phyloP scores from a whole-genome alignment of 2,329 filamentous ascomycete species.

The Neofusicoccum sp. region DNA sequence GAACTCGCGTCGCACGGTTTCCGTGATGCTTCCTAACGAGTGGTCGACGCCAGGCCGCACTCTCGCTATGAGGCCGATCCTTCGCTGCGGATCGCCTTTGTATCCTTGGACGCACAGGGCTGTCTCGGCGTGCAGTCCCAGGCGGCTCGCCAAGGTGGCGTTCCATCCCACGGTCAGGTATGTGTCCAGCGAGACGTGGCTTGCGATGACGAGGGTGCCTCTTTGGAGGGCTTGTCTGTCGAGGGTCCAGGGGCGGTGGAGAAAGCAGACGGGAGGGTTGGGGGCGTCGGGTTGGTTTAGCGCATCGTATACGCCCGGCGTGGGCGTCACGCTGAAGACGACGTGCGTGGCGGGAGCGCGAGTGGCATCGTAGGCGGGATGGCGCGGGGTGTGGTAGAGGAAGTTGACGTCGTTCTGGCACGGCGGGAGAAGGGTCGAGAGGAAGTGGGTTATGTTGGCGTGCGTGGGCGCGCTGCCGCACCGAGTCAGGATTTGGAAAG shows the following conservation, averaged over 20 bases:
- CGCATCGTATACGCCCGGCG: slow-evolving; percentile 29
- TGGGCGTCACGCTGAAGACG: slow-evolving; percentile 33
- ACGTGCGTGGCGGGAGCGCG: slow-evolving; percentile 33
- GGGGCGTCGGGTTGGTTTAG: slow-evolving; percentile 24
- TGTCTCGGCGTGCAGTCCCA: slow-evolving; percentile 30
- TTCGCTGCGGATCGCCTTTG: slow-evolving; percentile 37
- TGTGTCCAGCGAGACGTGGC: slow-evolving; percentile 40
- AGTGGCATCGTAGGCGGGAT: slow-evolving; percentile 20
- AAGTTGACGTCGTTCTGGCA: slow-evolving; percentile 34
- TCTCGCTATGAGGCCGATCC: slow-evolving; percentile 37
- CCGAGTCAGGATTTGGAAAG: not conserved
- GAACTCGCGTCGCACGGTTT: slow-evolving; percentile 29
- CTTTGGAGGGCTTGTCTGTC: slow-evolving; percentile 28
- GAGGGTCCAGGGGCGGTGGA: slow-evolving; percentile 34
- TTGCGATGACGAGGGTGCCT: slow-evolving; percentile 33
- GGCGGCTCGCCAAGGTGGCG: slow-evolving; percentile 29
- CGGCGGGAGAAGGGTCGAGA: slow-evolving; percentile 31
- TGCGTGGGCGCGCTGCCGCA: not conserved
- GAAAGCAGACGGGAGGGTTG: slow-evolving; percentile 27
- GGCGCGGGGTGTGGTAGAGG: slow-evolving; percentile 33
- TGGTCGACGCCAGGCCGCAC: slow-evolving; percentile 11
- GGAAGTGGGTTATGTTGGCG: slow-evolving; percentile 25
- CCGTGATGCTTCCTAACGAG: slow-evolving; percentile 1
- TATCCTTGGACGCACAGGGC: slow-evolving; percentile 39
- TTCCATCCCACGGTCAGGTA: slow-evolving; percentile 42